Percentiles rank a stretch among this genome's conserved stretches.
Conservation (phyloP, 805 yeast genomes). For the Myxozyma vanderwaltii region DNA sequence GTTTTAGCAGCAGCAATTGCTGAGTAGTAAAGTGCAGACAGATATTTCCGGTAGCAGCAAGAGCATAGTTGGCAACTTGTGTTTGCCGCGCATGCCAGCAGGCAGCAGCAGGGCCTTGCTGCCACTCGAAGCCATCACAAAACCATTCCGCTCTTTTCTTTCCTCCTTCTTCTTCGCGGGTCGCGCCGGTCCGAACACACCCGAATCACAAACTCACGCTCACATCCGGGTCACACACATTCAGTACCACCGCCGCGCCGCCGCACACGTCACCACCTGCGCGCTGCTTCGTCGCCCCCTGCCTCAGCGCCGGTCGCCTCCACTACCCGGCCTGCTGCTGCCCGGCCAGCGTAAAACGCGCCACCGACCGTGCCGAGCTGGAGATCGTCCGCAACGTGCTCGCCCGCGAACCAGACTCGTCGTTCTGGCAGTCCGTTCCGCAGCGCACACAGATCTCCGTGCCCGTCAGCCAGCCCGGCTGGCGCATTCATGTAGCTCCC, state of each 20-base stretch:
- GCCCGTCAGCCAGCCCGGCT: conserved; percentile 29
- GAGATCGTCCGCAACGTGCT: conserved; percentile 34
- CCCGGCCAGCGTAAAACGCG: conserved; percentile 29
- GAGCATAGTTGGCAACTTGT: too few relatives aligned
- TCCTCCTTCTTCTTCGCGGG: background rate
- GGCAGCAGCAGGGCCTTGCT: too few relatives aligned
- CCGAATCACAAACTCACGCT: conserved; percentile 3
- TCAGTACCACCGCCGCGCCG: conserved; percentile 3
- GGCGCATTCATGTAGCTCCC: conserved; percentile 39
- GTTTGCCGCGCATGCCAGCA: too few relatives aligned
- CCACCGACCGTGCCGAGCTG: conserved; percentile 34
- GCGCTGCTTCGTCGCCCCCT: background rate
- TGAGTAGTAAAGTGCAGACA: too few relatives aligned
- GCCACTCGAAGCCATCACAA: background rate
- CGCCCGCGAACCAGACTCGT: conserved; percentile 40
- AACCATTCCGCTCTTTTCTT: background rate
- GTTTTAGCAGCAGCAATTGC: too few relatives aligned
- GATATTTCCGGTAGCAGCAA: too few relatives aligned
- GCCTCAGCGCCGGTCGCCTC: background rate
- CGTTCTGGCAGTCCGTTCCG: conserved; percentile 33
- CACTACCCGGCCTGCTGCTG: conserved; percentile 12
- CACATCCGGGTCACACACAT: background rate
- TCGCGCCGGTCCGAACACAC: too few relatives aligned
- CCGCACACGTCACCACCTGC: background rate
- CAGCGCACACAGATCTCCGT: conserved; percentile 35